Percentiles rank a stretch among this genome's conserved stretches.
phyloP scores from a whole-genome alignment of 1,284 basidiomycete species.

The Coriolopsis trogii region DNA sequence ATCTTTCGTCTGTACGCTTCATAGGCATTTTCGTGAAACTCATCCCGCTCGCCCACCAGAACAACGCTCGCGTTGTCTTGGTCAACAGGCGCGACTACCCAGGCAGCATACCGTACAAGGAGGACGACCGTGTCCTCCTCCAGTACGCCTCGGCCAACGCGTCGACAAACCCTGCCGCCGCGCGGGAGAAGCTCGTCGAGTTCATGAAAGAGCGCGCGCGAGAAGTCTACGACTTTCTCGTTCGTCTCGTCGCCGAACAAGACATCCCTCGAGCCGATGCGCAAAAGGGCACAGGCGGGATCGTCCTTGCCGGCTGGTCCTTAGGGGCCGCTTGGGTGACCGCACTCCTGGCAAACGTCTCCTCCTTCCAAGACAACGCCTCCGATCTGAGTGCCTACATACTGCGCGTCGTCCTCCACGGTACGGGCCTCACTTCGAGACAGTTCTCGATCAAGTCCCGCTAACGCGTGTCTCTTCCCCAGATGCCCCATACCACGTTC shows the following conservation, averaged over 20 bases:
- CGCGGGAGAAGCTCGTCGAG: neutral
- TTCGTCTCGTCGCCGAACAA: conserved; percentile 8
- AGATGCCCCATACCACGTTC: conserved; percentile 20
- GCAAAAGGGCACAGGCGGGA: conserved; percentile 8
- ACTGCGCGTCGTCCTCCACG: conserved; percentile 3
- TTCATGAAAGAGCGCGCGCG: conserved; percentile 11
- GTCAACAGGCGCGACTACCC: conserved; percentile 19
- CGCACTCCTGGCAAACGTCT: conserved; percentile 22
- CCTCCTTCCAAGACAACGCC: conserved; percentile 10
- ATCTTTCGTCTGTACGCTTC: too few species aligned
- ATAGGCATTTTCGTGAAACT: conserved; percentile 14
- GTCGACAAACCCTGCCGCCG: neutral
- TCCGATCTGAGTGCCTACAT: conserved; percentile 6
- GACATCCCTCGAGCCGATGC: neutral
- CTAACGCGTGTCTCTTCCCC: neutral
- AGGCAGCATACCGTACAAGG: conserved; percentile 10
- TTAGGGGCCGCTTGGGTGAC: conserved; percentile 22
- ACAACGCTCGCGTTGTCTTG: conserved; percentile 7
- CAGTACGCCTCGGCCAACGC: too few species aligned
- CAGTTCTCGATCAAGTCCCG: neutral
- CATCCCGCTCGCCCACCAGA: conserved; percentile 4
- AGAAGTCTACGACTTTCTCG: conserved; percentile 18
- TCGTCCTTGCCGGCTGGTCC: conserved; percentile 29
- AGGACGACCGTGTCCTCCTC: too few species aligned
- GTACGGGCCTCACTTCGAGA: neutral